Base-by-base conservation (phyloP, 2,329 filamentous ascomycete genomes). In the Colletotrichum tofieldiae region DNA sequence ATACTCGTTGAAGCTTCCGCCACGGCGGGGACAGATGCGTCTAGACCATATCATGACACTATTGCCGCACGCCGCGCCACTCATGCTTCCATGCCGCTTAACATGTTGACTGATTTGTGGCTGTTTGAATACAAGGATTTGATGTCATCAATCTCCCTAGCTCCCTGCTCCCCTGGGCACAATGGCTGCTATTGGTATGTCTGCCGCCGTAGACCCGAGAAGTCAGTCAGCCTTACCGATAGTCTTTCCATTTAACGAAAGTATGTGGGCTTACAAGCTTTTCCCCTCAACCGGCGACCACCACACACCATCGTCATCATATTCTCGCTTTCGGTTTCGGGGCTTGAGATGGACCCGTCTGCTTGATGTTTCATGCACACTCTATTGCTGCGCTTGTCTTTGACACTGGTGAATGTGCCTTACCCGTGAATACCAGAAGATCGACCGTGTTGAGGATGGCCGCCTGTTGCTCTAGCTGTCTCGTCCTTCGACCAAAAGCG, bases 321-420 rank as follows among this genome's bases (percentile, higher is more conserved):
- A 7, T 6, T 18, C 43, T 61, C 58, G 58, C 9, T 61, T 61
- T 61, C 58, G 58, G 26, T 61, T 61, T 49, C 58, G 41, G 58
- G 43, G 18, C n/a, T 37, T 49, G 18, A 32, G 26, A 29, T n/a
- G 26, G 5, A 8, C 18, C 29, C 26, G 58, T 23, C 43, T 49
- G 29, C 12, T 32, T 16, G 20, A 49, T 49, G 58, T 49, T 61
- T 37, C 58, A 49, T 18, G 16, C 12, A 43, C 56, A 45, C 39
- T 43, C 39, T n/a, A 39, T 45, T 59, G 5, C 18, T 14, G 16
- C 8, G 7, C 9, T 26, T 29, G 41, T 8, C 14, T 58, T 41
- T 43, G 37, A 14, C 23, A 51, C 11, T 9, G n/a, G 16, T 43
- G 23, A 59, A 43, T 43, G 5, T 59, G 55, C 14, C 39, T 20